phyloP scores from a whole-genome alignment of 2,329 filamentous ascomycete species.

The Sarocladium oryzae region DNA sequence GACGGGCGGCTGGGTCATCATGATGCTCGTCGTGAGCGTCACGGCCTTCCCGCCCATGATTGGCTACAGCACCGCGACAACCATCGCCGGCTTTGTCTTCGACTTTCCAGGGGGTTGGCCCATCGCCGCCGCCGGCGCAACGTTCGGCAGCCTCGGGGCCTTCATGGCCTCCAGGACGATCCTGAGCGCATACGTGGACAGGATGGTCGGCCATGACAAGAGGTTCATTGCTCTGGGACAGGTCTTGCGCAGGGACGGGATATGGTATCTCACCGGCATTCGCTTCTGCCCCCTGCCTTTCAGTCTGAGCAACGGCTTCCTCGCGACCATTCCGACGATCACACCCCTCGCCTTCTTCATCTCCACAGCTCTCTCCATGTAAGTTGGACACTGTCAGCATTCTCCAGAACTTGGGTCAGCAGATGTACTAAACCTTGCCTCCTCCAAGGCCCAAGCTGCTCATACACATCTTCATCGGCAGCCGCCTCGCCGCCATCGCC shows the following conservation, averaged over 20 bases:
- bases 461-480: slow-evolving; percentile 88
- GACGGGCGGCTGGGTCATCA: slow-evolving; percentile 64
- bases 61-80: slow-evolving; percentile 71
- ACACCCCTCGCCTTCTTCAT: slow-evolving; percentile 67
- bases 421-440: background rate
- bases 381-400: too few species aligned
- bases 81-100: slow-evolving; percentile 48
- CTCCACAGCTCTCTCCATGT: slow-evolving; percentile 72
- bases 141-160: slow-evolving; percentile 69
- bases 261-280: slow-evolving; percentile 86
- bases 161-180: slow-evolving; percentile 78
- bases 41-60: slow-evolving; percentile 83
- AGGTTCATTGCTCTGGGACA: slow-evolving; percentile 84
- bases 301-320: slow-evolving; percentile 85
- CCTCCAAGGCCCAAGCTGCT: slow-evolving; percentile 72
- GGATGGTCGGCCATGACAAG: slow-evolving; percentile 73
- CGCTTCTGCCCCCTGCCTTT: slow-evolving; percentile 89
- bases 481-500: slow-evolving; percentile 73
- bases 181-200: slow-evolving; percentile 70
- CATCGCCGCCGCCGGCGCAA: slow-evolving; percentile 70
- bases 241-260: slow-evolving; percentile 82
- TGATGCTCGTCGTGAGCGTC: slow-evolving; percentile 68
- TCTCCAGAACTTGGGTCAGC: background rate
- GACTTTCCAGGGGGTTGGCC: slow-evolving; percentile 66
- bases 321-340: slow-evolving; percentile 89